phyloP scores from a whole-genome alignment of 2,329 filamentous ascomycete genomes.

The Rachicladosporium sp. region DNA sequence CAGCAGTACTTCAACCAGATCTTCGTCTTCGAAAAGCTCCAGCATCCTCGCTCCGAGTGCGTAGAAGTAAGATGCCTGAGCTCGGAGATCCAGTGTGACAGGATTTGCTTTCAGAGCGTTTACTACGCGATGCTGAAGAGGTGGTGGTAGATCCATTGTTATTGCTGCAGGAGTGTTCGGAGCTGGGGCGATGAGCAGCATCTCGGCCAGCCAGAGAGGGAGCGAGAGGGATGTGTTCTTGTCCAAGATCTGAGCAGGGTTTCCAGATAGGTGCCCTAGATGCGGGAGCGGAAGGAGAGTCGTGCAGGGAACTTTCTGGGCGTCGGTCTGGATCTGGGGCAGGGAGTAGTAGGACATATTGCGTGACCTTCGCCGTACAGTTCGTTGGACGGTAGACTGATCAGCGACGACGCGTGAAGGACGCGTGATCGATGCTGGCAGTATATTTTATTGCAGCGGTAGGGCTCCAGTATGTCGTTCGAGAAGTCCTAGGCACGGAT shows the following conservation, averaged over 20 bases:
- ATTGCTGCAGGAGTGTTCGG: constrained; percentile 46
- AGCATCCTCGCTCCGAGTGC: constrained; percentile 72
- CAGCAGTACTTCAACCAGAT: constrained; percentile 49
- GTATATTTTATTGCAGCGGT: no score
- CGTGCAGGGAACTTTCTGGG: constrained; percentile 90
- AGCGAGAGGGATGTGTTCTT: constrained; percentile 67
- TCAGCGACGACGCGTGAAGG: no score
- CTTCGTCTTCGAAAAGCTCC: constrained; percentile 84
- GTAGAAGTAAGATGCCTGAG: constrained; percentile 80
- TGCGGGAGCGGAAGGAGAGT: constrained; percentile 83
- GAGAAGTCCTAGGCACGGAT: no score
- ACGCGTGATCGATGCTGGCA: no score
- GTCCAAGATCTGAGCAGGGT: constrained; percentile 60
- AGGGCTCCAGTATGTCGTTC: no score
- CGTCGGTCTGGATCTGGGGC: constrained; percentile 72
- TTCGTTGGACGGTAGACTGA: no score
- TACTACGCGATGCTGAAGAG: constrained; percentile 66
- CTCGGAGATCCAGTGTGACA: constrained; percentile 68
- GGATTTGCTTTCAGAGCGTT: constrained; percentile 88
- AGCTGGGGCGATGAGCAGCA: constrained; percentile 58
- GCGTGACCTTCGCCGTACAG: no score
- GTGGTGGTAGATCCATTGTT: constrained; percentile 67
- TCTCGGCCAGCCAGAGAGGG: constrained; percentile 88
- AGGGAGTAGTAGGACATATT: constrained; percentile 58
- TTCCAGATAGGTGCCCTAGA: constrained; percentile 81